These are phyloP conservation scores for Fusarium vanettenii DNA, from an alignment of 2,329 filamentous ascomycete genomes.

Conservation along the genomic window DNA sequence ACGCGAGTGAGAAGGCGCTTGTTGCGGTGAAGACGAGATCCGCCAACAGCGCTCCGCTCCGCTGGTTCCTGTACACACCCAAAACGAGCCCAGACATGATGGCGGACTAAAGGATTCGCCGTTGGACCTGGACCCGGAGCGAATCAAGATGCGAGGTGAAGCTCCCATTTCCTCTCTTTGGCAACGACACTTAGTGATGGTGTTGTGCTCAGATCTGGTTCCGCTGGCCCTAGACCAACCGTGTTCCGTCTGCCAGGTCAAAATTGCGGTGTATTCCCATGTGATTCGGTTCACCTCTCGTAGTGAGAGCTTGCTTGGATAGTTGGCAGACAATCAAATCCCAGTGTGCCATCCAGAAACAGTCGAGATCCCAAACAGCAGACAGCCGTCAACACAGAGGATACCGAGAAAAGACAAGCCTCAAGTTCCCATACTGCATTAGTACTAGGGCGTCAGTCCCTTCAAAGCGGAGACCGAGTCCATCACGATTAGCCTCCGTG, in stretches of 20 bases:
- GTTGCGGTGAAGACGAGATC: slow-evolving; percentile 31
- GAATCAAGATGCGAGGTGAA: slow-evolving; percentile 2
- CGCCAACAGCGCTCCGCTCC: slow-evolving; percentile 22
- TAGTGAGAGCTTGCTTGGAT: background rate
- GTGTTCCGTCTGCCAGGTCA: background rate
- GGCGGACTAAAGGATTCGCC: background rate
- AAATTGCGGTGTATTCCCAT: background rate
- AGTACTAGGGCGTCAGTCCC: slow-evolving; percentile 18
- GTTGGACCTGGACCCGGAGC: background rate
- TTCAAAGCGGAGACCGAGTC: slow-evolving; percentile 12
- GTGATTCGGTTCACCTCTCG: background rate
- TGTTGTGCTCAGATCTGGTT: background rate
- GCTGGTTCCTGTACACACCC: slow-evolving; percentile 7
- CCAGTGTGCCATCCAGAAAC: background rate
- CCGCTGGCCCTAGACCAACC: background rate
- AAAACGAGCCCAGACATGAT: slow-evolving; percentile 8
- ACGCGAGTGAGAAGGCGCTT: slow-evolving; percentile 29
- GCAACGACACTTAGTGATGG: background rate
- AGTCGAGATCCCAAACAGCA: background rate
- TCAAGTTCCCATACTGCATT: slow-evolving; percentile 24
- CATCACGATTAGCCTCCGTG: slow-evolving; percentile 31
- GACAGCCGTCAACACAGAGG: background rate
- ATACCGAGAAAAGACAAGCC: slow-evolving; percentile 28
- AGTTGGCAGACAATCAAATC: background rate
- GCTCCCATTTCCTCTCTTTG: background rate